Base-by-base conservation (phyloP, 352 stramenopile species). In the Pythium guiyangense region DNA sequence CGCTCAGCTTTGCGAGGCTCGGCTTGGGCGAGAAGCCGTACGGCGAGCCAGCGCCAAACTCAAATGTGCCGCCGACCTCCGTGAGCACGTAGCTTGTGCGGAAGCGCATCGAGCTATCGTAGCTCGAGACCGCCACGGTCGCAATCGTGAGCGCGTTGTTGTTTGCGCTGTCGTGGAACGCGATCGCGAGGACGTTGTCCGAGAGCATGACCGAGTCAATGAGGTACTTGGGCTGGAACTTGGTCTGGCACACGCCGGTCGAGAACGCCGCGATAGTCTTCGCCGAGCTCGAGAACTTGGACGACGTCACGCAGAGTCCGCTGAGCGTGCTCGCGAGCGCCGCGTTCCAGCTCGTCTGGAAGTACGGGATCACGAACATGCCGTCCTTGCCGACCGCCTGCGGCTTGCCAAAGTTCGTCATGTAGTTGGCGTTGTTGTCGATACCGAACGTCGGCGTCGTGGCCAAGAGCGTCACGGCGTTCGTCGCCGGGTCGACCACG, bases 281-380 rank as follows among this genome's bases (percentile, higher is more conserved):
- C 3, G 31, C 58, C 22, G 29, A 54, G 39, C 12, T 48, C 4
- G 40, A 48, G 61, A 61, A 85, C 8, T 54, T 64, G 2, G 65
- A 54, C 46, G 66, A 77, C 18, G 74, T 79, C 14, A 84, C 64
- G 37, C 76, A 86, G 10, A 89, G 60, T 0, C 76, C 79, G 10
- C 27, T 66, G 22, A 54, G 49, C 49, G 22, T 35, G 17, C 29
- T 44, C 29, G 49, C n/a, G 49, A 54, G 49, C 10, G 57, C 44
- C 26, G 37, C 17, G 20, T 52, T 67, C 14, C 34, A 59, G 11
- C 45, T 70, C 22, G 54, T 57, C 15, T n/a, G 58, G 66, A 71
- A 85, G 67, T 84, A 86, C 25, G 70, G 72, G 48, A 86, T 74
- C 18, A 78, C 60, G 37, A 92, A 84, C 6, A 48, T 66, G 11